Base-by-base conservation (phyloP, 208 protist genomes). In the Acanthamoeba polyphaga region DNA sequence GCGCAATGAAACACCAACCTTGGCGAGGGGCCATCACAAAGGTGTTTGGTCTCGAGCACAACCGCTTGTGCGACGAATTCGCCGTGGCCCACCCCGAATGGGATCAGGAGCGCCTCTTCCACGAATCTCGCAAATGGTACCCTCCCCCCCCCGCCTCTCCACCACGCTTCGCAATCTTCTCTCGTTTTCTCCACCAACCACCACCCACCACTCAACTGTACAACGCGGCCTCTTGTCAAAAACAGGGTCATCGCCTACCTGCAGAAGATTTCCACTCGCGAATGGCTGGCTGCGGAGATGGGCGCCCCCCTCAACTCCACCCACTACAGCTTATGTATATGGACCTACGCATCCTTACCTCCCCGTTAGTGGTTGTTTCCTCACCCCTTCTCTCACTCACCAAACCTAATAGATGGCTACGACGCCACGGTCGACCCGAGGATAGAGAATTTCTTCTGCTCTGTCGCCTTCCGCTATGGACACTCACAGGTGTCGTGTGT, bases 381-480 rank as follows among this genome's bases (percentile, higher is more conserved):
- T 38, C 8, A 38, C 32, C 66, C 34, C 66, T 58, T 24, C 49
- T 55, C 46, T 32, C 4, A 19, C 24, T 87, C 49, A 1, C 46
- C 46, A 49, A 49, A 13, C 46, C 8, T 27, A 34, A 17, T 22
- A 3, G 95, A 22, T 12, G 66, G 95, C 17, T 97, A 97, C 19
- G 51, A 97, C 90, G 6, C 93, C 27, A 78, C 85, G 5, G 58
- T 96, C 0, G 53, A 96, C 76, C 27, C 92, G 10, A 38, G 32
- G 7, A 22, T 97, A 0, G 92, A 92, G 19, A 94, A 94, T 43
- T 95, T 95, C n/a, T 97, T 97, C 46, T 78, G 95, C 7, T 85
- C 94, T 0, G 84, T 51, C 27, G 95, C 96, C 22, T 97, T 97
- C 43, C 72, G 96, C 51, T 97, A 95, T 70, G 96, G 96, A 29